phyloP scores from a whole-genome alignment of 805 yeast species.

The Maudiozyma barnettii region DNA sequence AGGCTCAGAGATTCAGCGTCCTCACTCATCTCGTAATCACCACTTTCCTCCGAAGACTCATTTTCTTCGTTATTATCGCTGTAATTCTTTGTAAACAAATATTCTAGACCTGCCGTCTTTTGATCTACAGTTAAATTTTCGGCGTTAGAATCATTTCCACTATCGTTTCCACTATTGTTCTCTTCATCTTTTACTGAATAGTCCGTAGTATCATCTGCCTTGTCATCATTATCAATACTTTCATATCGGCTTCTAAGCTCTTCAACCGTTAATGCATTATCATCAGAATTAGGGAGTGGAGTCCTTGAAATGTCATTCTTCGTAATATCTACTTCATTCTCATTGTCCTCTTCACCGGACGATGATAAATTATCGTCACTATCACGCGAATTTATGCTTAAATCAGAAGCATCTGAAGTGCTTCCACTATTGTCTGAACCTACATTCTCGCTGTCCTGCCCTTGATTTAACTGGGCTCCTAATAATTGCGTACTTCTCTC shows the following conservation, averaged over 20 bases:
- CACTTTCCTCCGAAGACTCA: conserved; percentile 8
- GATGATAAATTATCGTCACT: conserved; percentile 13
- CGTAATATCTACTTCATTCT: not conserved
- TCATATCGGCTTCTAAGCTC: conserved; percentile 38
- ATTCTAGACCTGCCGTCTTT: conserved; percentile 27
- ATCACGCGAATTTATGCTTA: conserved; percentile 14
- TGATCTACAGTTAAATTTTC: conserved; percentile 17
- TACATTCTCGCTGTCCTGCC: conserved; percentile 9
- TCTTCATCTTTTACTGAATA: conserved; percentile 5
- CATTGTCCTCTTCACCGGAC: conserved; percentile 7
- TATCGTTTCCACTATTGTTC: conserved; percentile 8
- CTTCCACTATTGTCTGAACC: conserved; percentile 2
- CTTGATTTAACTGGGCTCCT: conserved; percentile 65
- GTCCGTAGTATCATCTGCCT: not conserved
- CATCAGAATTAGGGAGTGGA: not conserved
- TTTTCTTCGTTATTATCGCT: conserved; percentile 9
- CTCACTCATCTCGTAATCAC: conserved; percentile 1
- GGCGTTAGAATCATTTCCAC: conserved; percentile 11
- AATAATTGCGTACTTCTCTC: conserved; percentile 85
- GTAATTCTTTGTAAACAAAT: conserved; percentile 6
- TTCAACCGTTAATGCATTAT: conserved; percentile 32
- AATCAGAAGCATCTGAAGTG: conserved; percentile 7
- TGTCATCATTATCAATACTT: conserved; percentile 6
- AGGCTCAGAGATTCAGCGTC: not conserved
- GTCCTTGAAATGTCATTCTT: not conserved